These are phyloP conservation scores for Colletotrichum trifolii DNA, from an alignment of 2,329 filamentous ascomycete genomes.

Conservation along the genomic window DNA sequence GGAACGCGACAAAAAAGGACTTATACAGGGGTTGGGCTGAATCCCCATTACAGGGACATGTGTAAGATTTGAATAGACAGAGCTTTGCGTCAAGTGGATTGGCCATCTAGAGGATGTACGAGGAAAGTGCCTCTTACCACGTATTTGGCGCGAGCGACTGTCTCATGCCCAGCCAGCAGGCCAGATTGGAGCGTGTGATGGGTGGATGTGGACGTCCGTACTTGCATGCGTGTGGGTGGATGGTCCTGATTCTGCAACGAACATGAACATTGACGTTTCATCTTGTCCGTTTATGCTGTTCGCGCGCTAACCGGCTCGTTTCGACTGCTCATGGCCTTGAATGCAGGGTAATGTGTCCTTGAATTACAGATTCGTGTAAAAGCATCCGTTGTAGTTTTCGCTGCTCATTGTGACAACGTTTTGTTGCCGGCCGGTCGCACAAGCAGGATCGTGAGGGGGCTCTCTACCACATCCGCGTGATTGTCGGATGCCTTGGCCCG, in stretches of 20 bases:
- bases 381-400: conserved; percentile 15
- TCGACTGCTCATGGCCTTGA: conserved; percentile 15
- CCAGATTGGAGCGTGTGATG: conserved; percentile 13
- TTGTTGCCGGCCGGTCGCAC: conserved; percentile 14
- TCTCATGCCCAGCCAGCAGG: conserved; percentile 26
- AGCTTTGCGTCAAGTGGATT: conserved; percentile 19
- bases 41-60: neutral
- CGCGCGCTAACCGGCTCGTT: conserved; percentile 16
- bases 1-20: too few species aligned
- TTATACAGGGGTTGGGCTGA: neutral
- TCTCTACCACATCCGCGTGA: conserved; percentile 4
- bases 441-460: conserved; percentile 21
- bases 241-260: conserved; percentile 38
- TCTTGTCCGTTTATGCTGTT: conserved; percentile 34
- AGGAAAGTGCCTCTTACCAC: conserved; percentile 26
- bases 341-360: conserved; percentile 5
- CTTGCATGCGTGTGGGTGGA: conserved; percentile 27
- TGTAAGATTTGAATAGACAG: conserved; percentile 29
- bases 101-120: conserved; percentile 30
- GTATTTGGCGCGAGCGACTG: conserved; percentile 29
- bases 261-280: conserved; percentile 36
- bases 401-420: neutral
- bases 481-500: conserved; percentile 13
- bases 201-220: conserved; percentile 1
- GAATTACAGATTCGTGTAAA: conserved; percentile 13